Percentiles rank a stretch among this genome's conserved stretches.
Evolutionary conservation across 192 early-diverging fungal species (phyloP).

Genomic region (Funneliformis geosporum): DNA sequence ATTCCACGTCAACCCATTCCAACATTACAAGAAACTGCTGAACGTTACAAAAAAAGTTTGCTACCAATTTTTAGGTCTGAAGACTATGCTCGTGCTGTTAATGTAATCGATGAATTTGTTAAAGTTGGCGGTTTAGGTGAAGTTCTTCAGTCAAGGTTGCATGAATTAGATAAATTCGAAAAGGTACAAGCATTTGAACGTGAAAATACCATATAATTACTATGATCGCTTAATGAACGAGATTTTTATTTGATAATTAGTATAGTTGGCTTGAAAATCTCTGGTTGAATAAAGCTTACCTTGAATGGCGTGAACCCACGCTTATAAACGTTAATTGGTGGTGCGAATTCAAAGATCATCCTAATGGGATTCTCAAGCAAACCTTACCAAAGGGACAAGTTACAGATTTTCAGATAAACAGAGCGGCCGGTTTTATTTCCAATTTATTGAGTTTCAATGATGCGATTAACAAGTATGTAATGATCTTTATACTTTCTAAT

Average conservation of each 20-base stretch:
- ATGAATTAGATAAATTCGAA: slow-evolving; percentile 66
- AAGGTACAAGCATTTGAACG: slow-evolving; percentile 33
- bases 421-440: slow-evolving; percentile 75
- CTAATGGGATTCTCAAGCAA: slow-evolving; percentile 42
- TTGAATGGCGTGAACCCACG: slow-evolving; percentile 81
- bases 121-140: slow-evolving; percentile 67
- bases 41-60: slow-evolving; percentile 77
- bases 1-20: slow-evolving; percentile 89
- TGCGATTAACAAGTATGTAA: slow-evolving; percentile 56
- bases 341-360: slow-evolving; percentile 66
- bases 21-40: slow-evolving; percentile 68
- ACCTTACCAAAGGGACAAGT: slow-evolving; percentile 51
- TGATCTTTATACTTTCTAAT: neutral
- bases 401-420: slow-evolving; percentile 73
- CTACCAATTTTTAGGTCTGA: slow-evolving; percentile 63
- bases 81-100: slow-evolving; percentile 61
- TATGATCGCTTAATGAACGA: neutral
- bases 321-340: slow-evolving; percentile 94
- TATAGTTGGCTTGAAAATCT: slow-evolving; percentile 89
- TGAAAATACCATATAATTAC: neutral
- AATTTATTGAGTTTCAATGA: slow-evolving; percentile 77
- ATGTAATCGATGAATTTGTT: slow-evolving; percentile 73
- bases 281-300: slow-evolving; percentile 80
- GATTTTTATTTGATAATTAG: slow-evolving; percentile 36
- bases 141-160: slow-evolving; percentile 72